Conservation (phyloP, 1,139 yeast species). For the Tardiomyces depauwii region DNA sequence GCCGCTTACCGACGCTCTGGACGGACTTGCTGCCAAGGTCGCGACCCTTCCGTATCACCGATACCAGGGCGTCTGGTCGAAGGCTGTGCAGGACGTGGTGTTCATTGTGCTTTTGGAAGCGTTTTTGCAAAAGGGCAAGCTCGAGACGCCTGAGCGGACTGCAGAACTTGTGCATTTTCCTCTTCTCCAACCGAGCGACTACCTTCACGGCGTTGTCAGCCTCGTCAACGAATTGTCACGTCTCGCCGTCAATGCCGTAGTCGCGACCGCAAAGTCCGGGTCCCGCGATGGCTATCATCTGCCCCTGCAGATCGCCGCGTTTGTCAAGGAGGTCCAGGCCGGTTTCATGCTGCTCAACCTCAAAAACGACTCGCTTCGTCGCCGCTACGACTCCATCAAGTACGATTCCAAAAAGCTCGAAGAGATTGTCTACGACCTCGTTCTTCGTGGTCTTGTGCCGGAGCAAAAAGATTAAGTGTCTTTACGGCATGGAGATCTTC, state of each 20-base stretch:
- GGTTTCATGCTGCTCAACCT: conserved; percentile 22
- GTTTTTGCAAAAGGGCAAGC: conserved; percentile 12
- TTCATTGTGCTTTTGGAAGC: conserved; percentile 9
- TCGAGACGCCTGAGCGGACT: conserved; percentile 8
- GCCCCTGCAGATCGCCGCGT: conserved; percentile 10
- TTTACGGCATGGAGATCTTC: too few relatives aligned
- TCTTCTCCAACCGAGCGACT: conserved; percentile 18
- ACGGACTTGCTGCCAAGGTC: conserved; percentile 3
- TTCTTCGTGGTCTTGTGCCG: conserved; percentile 15
- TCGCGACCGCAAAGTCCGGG: conserved; percentile 12
- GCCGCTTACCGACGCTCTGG: conserved; percentile 1
- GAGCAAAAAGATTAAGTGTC: background rate
- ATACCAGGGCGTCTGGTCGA: conserved; percentile 17
- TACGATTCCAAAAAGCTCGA: conserved; percentile 27
- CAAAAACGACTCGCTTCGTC: conserved; percentile 23
- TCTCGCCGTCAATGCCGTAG: conserved; percentile 22
- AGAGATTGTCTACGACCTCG: conserved; percentile 23
- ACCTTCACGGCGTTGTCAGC: conserved; percentile 21
- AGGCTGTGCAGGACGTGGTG: conserved; percentile 15
- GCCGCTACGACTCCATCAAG: conserved; percentile 23
- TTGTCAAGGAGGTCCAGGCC: conserved; percentile 22
- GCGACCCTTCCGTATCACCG: conserved; percentile 15
- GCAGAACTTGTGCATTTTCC: background rate
- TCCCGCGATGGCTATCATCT: conserved; percentile 4
- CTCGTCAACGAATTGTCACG: conserved; percentile 21